Evolutionary conservation across 2,329 filamentous ascomycete species (phyloP).

Genomic region (Verticillium alfalfae): DNA sequence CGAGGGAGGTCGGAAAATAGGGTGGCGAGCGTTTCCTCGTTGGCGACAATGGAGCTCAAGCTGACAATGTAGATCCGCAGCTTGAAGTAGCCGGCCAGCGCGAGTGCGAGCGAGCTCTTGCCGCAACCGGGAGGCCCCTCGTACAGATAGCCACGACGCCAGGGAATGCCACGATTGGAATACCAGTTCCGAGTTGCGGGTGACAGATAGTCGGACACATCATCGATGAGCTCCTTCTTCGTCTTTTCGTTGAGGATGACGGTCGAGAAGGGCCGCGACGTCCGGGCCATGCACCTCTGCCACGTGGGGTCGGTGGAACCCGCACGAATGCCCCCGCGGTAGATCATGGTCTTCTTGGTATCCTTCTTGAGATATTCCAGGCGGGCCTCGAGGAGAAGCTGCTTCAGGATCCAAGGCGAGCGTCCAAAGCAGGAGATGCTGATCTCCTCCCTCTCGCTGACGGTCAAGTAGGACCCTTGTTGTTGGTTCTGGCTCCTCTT

Average conservation of each 20-base stretch:
- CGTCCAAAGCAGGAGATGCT: slow-evolving; percentile 57
- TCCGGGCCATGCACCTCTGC: slow-evolving; percentile 58
- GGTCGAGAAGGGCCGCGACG: slow-evolving; percentile 57
- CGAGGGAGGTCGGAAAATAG: slow-evolving; percentile 64
- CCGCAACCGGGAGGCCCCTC: slow-evolving; percentile 77
- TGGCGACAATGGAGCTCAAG: slow-evolving; percentile 56
- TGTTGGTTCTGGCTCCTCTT: slow-evolving; percentile 44
- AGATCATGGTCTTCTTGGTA: slow-evolving; percentile 59
- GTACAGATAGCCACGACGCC: slow-evolving; percentile 77
- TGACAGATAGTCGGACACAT: slow-evolving; percentile 58
- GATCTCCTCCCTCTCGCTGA: slow-evolving; percentile 53
- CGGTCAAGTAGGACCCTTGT: slow-evolving; percentile 27
- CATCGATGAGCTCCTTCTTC: slow-evolving; percentile 54
- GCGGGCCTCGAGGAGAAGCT: slow-evolving; percentile 55
- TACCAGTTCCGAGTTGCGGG: slow-evolving; percentile 71
- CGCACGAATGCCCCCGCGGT: slow-evolving; percentile 45
- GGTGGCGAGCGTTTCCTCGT: slow-evolving; percentile 57
- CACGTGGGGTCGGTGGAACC: slow-evolving; percentile 41
- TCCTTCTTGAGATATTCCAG: slow-evolving; percentile 50
- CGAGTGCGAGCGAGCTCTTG: slow-evolving; percentile 68
- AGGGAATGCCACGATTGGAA: slow-evolving; percentile 75
- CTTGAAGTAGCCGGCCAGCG: slow-evolving; percentile 64
- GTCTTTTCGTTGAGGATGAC: slow-evolving; percentile 58
- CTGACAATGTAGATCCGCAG: slow-evolving; percentile 69
- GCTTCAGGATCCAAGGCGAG: slow-evolving; percentile 54